Evolutionary conservation across 495 filamentous ascomycete genomes (phyloP).

Genomic region (Lentithecium fluviatile): DNA sequence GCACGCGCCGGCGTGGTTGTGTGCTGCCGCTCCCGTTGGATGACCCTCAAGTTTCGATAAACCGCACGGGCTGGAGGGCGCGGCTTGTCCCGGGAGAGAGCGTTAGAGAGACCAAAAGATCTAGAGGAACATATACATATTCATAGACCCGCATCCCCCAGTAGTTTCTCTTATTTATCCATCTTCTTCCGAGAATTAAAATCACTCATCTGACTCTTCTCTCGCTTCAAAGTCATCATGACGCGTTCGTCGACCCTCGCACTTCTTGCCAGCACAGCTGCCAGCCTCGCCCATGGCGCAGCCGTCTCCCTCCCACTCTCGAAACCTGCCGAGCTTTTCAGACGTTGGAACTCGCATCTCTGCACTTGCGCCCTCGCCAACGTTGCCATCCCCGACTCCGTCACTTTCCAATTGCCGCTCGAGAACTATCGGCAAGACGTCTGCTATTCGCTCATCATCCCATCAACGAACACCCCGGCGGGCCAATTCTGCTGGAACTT

Average conservation of each 20-base stretch:
- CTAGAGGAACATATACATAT: no score
- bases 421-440: not conserved
- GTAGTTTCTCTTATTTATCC: no score
- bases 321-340: not conserved
- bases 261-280: not conserved
- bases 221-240: no score
- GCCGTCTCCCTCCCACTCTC: not conserved
- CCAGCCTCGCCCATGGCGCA: not conserved
- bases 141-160: no score
- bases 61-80: no score
- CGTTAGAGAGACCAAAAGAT: no score
- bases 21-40: no score
- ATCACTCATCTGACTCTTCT: no score
- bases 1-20: no score
- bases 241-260: not conserved
- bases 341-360: not conserved
- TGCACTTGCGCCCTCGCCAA: not conserved
- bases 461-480: not conserved
- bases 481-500: not conserved
- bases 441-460: not conserved
- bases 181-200: no score
- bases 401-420: not conserved
- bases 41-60: no score
- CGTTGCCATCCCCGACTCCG: not conserved
- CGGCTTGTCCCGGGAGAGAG: no score